A percentile compares a stretch with the other conserved stretches of the same genome.
Evolutionary conservation across 1,139 yeast species (phyloP).

Genomic region (Saccharomyces hybrid): DNA sequence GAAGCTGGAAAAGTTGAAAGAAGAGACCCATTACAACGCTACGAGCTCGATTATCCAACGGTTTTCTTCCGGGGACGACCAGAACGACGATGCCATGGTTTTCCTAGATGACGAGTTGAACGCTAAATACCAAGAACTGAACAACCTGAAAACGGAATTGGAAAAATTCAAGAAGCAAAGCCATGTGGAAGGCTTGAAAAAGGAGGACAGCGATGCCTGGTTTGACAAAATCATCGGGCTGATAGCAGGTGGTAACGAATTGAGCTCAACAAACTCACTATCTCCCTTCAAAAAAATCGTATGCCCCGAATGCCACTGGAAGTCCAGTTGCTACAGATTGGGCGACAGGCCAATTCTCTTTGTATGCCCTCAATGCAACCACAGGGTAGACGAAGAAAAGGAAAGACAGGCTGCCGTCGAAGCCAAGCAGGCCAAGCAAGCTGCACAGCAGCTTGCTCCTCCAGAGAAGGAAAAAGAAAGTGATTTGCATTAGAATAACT

Average conservation of each 20-base stretch:
- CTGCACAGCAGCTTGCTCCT: slow-evolving; percentile 1
- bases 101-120: slow-evolving; percentile 37
- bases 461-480: background rate
- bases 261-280: slow-evolving; percentile 5
- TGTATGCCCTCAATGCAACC: slow-evolving; percentile 68
- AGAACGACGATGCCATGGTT: slow-evolving; percentile 31
- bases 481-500: background rate
- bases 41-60: slow-evolving; percentile 66
- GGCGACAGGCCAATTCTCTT: slow-evolving; percentile 51
- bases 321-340: slow-evolving; percentile 23
- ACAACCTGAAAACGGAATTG: slow-evolving; percentile 35
- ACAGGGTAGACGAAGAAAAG: slow-evolving; percentile 7
- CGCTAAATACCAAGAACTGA: slow-evolving; percentile 37
- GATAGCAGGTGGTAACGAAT: slow-evolving; percentile 27
- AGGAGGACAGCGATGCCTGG: slow-evolving; percentile 28
- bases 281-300: slow-evolving; percentile 13
- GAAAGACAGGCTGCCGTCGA: background rate
- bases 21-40: slow-evolving; percentile 66
- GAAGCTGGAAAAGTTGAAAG: slow-evolving; percentile 69
- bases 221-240: slow-evolving; percentile 29
- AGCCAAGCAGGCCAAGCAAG: background rate
- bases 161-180: slow-evolving; percentile 17
- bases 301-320: slow-evolving; percentile 23
- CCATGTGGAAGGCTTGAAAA: slow-evolving; percentile 12
- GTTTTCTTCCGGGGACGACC: slow-evolving; percentile 43